A percentile compares a stretch with the other conserved stretches of the same genome.
Evolutionary conservation across 257 asterid genomes (phyloP).

Genomic region (Handroanthus guayacan): DNA sequence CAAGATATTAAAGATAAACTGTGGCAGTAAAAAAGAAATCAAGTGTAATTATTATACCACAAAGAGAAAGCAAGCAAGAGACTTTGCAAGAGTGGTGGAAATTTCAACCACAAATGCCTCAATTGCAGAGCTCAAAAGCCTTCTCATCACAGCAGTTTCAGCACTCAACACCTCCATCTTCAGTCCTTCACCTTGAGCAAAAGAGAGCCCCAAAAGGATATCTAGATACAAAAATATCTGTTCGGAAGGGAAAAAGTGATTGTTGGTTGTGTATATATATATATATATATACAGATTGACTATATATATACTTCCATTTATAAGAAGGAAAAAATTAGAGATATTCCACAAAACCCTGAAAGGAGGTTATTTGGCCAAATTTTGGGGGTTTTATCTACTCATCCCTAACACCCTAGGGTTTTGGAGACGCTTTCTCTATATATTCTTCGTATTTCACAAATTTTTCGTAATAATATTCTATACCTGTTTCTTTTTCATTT

Average conservation of each 20-base stretch:
- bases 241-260: background rate
- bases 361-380: conserved; percentile 3
- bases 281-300: background rate
- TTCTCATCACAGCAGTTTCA: conserved; percentile 34
- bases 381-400: conserved; percentile 32
- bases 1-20: background rate
- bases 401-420: conserved; percentile 34
- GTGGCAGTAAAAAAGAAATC: background rate
- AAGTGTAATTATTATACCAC: conserved; percentile 33
- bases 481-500: background rate
- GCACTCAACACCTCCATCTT: conserved; percentile 46
- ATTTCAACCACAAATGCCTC: conserved; percentile 41
- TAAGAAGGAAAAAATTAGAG: conserved; percentile 17
- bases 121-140: conserved; percentile 34
- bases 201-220: conserved; percentile 30
- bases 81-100: conserved; percentile 31
- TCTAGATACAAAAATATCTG: background rate
- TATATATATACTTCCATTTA: background rate
- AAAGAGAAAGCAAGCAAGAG: conserved; percentile 33
- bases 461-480: background rate
- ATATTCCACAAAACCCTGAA: conserved; percentile 34
- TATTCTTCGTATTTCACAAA: background rate
- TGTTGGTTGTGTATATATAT: conserved; percentile 21
- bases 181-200: conserved; percentile 17
- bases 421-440: background rate